Conservation (phyloP, 2,329 filamentous ascomycete genomes). For the Alternaria triticina region DNA sequence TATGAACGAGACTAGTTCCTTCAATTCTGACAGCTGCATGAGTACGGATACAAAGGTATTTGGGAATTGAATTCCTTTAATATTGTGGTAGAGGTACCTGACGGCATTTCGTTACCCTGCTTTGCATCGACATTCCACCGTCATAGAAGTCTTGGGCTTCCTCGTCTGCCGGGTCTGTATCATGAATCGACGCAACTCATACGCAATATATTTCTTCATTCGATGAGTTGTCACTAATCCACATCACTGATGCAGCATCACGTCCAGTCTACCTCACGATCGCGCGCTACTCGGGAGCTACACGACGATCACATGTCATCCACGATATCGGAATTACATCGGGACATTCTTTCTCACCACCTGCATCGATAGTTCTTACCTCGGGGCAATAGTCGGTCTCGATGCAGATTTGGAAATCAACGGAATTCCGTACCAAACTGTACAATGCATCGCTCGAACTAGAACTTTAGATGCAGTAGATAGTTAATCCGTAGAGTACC, state of each 20-base stretch:
- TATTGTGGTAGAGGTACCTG: neutral
- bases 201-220: neutral
- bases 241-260: neutral
- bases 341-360: neutral
- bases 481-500: neutral
- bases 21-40: too few species aligned
- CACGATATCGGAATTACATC: neutral
- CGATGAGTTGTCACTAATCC: neutral
- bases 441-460: neutral
- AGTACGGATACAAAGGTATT: too few species aligned
- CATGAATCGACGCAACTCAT: neutral
- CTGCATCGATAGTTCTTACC: neutral
- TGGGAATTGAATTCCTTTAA: too few species aligned
- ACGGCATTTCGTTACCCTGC: neutral
- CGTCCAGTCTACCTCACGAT: neutral
- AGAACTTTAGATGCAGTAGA: neutral
- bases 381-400: neutral
- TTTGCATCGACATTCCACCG: neutral
- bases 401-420: neutral
- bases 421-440: neutral
- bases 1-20: too few species aligned
- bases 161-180: too few species aligned
- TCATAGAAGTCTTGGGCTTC: neutral
- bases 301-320: conserved; percentile 1
- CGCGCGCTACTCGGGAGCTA: neutral